Conservation (phyloP, 352 stramenopile species). For the Aphanomyces stellatus region DNA sequence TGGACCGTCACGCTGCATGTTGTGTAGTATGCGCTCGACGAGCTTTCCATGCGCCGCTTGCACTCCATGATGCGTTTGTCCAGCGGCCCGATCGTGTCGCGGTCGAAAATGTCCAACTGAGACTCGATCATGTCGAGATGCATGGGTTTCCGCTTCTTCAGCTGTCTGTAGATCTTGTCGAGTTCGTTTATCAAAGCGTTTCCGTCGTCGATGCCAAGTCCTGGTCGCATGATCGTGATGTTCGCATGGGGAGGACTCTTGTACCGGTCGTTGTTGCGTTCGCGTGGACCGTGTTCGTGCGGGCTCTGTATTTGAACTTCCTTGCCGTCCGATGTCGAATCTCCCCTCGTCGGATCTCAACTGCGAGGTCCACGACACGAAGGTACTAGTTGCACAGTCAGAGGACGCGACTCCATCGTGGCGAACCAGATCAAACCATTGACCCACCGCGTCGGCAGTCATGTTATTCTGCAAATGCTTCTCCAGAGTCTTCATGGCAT, state of each 20-base stretch:
- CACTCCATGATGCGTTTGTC: slow-evolving; percentile 44
- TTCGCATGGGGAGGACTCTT: slow-evolving; percentile 22
- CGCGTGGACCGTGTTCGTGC: slow-evolving; percentile 31
- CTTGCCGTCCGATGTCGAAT: slow-evolving; percentile 41
- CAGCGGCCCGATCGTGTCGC: slow-evolving; percentile 39
- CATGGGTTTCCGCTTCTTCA: slow-evolving; percentile 33
- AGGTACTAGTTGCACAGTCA: slow-evolving; percentile 39
- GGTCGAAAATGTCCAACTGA: slow-evolving; percentile 55
- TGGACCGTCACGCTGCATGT: slow-evolving; percentile 39
- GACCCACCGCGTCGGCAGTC: slow-evolving; percentile 27
- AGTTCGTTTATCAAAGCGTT: slow-evolving; percentile 30
- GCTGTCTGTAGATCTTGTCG: slow-evolving; percentile 31
- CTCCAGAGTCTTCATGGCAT: slow-evolving; percentile 43
- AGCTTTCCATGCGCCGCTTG: slow-evolving; percentile 30
- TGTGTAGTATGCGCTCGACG: slow-evolving; percentile 36
- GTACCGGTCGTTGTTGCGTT: slow-evolving; percentile 50
- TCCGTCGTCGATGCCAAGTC: slow-evolving; percentile 65
- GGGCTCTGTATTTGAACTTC: slow-evolving; percentile 32
- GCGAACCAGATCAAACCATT: slow-evolving; percentile 61
- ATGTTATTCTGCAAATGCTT: slow-evolving; percentile 27
- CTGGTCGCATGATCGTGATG: slow-evolving; percentile 21
- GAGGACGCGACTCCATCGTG: background rate
- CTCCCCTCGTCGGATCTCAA: slow-evolving; percentile 68
- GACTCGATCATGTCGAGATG: slow-evolving; percentile 34
- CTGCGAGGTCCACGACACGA: slow-evolving; percentile 46